phyloP scores from a whole-genome alignment of 768 basidiomycete species.

The Trametes cingulata region DNA sequence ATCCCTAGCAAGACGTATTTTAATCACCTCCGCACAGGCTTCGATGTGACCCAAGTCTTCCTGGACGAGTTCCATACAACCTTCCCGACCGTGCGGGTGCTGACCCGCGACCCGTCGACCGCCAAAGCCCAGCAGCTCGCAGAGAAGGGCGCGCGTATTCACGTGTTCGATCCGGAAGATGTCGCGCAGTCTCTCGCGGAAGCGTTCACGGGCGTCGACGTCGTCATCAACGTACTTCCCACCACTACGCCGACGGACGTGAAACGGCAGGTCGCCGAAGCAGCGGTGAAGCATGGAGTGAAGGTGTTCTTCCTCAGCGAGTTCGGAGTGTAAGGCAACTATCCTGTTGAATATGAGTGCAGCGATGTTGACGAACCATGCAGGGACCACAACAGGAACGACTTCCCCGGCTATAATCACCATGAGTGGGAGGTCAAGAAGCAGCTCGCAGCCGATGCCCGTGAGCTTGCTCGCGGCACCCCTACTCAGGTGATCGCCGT shows the following conservation, averaged over 20 bases:
- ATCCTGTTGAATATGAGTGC: background rate
- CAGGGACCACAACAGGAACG: slow-evolving; percentile 22
- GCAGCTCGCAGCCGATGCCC: slow-evolving; percentile 4
- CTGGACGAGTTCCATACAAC: slow-evolving; percentile 20
- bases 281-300: slow-evolving; percentile 16
- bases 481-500: slow-evolving; percentile 23
- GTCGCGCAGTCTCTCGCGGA: background rate
- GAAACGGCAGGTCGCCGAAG: background rate
- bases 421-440: slow-evolving; percentile 14
- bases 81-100: slow-evolving; percentile 21
- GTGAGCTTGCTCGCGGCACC: slow-evolving; percentile 1
- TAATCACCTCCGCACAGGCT: slow-evolving; percentile 1
- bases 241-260: background rate
- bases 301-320: slow-evolving; percentile 26
- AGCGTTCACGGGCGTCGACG: slow-evolving; percentile 8
- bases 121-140: slow-evolving; percentile 8
- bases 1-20: background rate
- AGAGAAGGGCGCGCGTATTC: slow-evolving; percentile 21
- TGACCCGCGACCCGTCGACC: slow-evolving; percentile 21
- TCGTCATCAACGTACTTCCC: slow-evolving; percentile 11
- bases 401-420: slow-evolving; percentile 22
- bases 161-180: slow-evolving; percentile 6
- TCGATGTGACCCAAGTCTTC: slow-evolving; percentile 13
- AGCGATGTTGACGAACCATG: background rate
- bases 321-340: slow-evolving; percentile 17